phyloP scores from a whole-genome alignment of 345 rosid genomes.

The Linum usitatissimum region DNA sequence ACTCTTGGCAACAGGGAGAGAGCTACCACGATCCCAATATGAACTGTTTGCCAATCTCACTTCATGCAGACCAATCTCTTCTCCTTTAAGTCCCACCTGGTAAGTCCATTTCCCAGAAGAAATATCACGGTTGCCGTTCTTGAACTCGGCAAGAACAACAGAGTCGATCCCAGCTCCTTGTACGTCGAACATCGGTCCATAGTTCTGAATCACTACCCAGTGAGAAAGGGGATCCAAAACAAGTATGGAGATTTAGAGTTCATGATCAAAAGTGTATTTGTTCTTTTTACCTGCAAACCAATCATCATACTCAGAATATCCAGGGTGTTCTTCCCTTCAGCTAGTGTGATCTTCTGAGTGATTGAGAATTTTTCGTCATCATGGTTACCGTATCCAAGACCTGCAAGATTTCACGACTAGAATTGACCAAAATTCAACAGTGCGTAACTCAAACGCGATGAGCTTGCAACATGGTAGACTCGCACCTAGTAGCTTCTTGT shows the following conservation, averaged over 20 bases:
- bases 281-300: slow-evolving; percentile 39
- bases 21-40: slow-evolving; percentile 32
- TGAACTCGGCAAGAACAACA: slow-evolving; percentile 22
- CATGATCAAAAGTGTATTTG: neutral
- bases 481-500: slow-evolving; percentile 35
- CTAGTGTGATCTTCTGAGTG: slow-evolving; percentile 28
- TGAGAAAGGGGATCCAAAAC: neutral
- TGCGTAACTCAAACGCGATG: no score
- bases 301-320: slow-evolving; percentile 50
- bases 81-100: slow-evolving; percentile 60
- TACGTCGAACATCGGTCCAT: slow-evolving; percentile 54
- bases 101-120: slow-evolving; percentile 42
- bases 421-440: neutral
- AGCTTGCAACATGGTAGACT: no score
- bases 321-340: slow-evolving; percentile 41
- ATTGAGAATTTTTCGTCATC: slow-evolving; percentile 37
- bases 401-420: slow-evolving; percentile 21
- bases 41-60: slow-evolving; percentile 37
- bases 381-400: slow-evolving; percentile 46
- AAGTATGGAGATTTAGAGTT: neutral
- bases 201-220: slow-evolving; percentile 27
- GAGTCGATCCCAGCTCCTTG: slow-evolving; percentile 41
- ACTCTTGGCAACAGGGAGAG: slow-evolving; percentile 31
- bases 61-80: slow-evolving; percentile 35
- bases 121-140: slow-evolving; percentile 20